These are phyloP conservation scores for Rhododendron kiyosumense DNA, from an alignment of 148 eudicot genomes.

Conservation along the genomic window DNA sequence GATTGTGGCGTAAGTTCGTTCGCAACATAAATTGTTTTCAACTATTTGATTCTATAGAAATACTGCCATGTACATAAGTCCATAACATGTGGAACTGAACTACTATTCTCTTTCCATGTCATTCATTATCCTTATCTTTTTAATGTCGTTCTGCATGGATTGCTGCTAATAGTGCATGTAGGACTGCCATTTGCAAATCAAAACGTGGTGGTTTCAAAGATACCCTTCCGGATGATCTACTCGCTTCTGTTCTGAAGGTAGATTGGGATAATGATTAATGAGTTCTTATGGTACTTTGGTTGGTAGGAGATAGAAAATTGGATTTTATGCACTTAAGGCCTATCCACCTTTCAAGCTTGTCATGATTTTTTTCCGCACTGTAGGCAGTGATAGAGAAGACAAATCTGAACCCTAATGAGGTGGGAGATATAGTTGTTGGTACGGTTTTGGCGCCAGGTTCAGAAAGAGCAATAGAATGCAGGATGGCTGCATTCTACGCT, in stretches of 20 bases:
- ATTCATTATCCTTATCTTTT: background rate
- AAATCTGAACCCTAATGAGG: conserved; percentile 55
- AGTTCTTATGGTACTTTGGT: background rate
- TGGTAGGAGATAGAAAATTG: background rate
- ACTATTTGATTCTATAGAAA: background rate
- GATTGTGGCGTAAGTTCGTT: conserved; percentile 71
- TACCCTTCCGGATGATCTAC: conserved; percentile 77
- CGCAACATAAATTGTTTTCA: background rate
- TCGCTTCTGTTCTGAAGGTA: conserved; percentile 82
- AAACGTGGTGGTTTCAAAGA: conserved; percentile 92
- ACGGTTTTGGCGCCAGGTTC: conserved; percentile 82
- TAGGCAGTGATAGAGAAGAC: conserved; percentile 71
- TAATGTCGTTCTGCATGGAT: background rate
- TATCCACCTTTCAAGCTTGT: background rate
- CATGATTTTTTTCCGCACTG: background rate
- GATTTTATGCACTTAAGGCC: background rate
- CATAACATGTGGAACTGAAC: background rate
- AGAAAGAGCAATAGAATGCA: conserved; percentile 57
- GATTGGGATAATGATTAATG: background rate
- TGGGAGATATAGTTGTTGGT: conserved; percentile 82
- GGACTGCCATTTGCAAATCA: conserved; percentile 79
- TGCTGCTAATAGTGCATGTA: conserved; percentile 49
- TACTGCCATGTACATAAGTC: background rate
- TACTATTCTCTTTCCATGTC: background rate
- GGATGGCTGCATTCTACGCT: conserved; percentile 86